Base-by-base conservation (phyloP, 805 yeast species). In the Ogataea corticis region DNA sequence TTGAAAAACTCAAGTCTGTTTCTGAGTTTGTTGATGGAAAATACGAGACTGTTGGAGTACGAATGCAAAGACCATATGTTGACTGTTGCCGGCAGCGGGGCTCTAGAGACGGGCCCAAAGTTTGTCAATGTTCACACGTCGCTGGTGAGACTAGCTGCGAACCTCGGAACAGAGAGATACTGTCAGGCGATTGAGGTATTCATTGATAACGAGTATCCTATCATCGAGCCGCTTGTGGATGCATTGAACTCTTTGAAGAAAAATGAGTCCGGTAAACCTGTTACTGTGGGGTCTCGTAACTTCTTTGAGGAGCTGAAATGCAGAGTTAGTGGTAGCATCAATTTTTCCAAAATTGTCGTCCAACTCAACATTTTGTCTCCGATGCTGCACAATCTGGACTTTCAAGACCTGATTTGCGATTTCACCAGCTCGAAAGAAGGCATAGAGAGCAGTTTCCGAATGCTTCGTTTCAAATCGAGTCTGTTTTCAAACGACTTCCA, bases 81-180 rank as follows among this genome's bases (percentile, higher is more conserved):
- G 7, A 45, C 52, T n/a, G 38, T 63, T 13, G 46, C 49, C 3
- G 59, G 50, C 33, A 50, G 49, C 9, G 68, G 62, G 0, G 35
- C 56, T 1, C 36, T 58, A 12, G 37, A 42, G 1, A n/a, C 43
- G 1, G 66, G 66, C 1, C 56, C 54, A 29, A 59, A 61, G 16
- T 32, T 45, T n/a, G 18, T 59, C 6, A 46, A 51, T 17, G 33
- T 54, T 3, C 41, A 55, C 0, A 51, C 55, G 10, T 49, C 54
- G 2, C 27, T 33, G 14, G 31, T 55, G 6, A 38, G 19, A 3
- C 28, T 67, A 1, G 39, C 45, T 6, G 48, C 57, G 7, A 53
- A 48, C 4, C 48, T 51, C 4, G 66, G 62, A 2, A 49, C 65
- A 0, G 51, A 55, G 0, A 38, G 47, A n/a, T 51, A 62, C 12